These are phyloP conservation scores for Naganishia randhawae DNA, from an alignment of 768 basidiomycete genomes.

Conservation along the genomic window DNA sequence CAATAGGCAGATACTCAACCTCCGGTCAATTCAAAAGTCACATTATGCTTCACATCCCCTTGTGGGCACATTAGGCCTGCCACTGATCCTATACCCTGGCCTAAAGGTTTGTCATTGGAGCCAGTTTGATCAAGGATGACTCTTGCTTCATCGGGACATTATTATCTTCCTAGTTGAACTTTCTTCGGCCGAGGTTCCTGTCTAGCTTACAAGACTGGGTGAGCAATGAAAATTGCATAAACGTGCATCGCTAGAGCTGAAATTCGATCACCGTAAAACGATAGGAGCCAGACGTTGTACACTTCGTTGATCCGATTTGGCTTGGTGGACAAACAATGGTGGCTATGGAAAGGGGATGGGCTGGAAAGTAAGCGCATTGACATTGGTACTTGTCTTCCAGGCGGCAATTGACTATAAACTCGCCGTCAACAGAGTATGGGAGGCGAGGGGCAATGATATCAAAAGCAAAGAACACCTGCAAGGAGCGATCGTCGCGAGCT, in stretches of 20 bases:
- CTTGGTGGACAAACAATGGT: slow-evolving; percentile 54
- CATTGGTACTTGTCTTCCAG: no score
- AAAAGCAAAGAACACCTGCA: slow-evolving; percentile 39
- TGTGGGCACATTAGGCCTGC: slow-evolving; percentile 53
- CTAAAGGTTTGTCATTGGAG: slow-evolving; percentile 35
- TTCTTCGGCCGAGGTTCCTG: slow-evolving; percentile 53
- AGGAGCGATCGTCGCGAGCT: slow-evolving; percentile 52
- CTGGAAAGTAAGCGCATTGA: slow-evolving; percentile 29
- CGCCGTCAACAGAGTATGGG: slow-evolving; percentile 37
- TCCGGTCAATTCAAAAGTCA: slow-evolving; percentile 22
- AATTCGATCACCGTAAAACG: slow-evolving; percentile 5
- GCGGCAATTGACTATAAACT: neutral
- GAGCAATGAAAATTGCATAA: slow-evolving; percentile 18
- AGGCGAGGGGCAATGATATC: slow-evolving; percentile 39
- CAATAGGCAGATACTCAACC: neutral
- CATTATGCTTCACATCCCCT: slow-evolving; percentile 53
- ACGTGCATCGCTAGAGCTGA: neutral
- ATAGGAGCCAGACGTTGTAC: slow-evolving; percentile 53
- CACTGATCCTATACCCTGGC: slow-evolving; percentile 53
- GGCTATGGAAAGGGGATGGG: slow-evolving; percentile 52
- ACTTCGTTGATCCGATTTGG: slow-evolving; percentile 57
- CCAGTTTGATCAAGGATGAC: neutral
- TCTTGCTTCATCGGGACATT: no score
- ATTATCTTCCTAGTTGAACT: slow-evolving; percentile 50
- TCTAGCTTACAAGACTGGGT: slow-evolving; percentile 46